These are phyloP conservation scores for Groenewaldozyma auringiensis DNA, from an alignment of 1,139 yeast species.

Conservation along the genomic window DNA sequence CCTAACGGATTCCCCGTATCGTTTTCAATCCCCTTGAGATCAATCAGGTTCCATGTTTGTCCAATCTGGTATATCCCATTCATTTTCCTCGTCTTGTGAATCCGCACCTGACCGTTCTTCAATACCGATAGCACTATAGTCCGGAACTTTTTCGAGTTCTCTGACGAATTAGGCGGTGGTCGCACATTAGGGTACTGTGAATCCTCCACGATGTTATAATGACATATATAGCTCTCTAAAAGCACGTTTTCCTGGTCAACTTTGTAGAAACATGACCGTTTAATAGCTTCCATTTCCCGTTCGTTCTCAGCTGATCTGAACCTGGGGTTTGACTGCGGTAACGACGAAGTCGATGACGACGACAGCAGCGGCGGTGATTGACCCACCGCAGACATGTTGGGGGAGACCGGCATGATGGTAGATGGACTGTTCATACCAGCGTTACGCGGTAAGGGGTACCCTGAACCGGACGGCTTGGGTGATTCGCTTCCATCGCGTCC, in stretches of 20 bases:
- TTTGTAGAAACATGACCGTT: conserved; percentile 16
- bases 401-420: neutral
- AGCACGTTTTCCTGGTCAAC: conserved; percentile 17
- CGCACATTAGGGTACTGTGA: conserved; percentile 22
- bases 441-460: too few relatives aligned
- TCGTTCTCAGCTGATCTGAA: conserved; percentile 11
- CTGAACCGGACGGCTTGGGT: too few relatives aligned
- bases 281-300: conserved; percentile 16
- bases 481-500: too few relatives aligned
- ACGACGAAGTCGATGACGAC: neutral
- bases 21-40: conserved; percentile 50
- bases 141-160: conserved; percentile 23
- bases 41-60: conserved; percentile 84
- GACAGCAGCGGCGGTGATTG: neutral
- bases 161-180: conserved; percentile 26
- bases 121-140: conserved; percentile 42
- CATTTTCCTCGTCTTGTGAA: conserved; percentile 84
- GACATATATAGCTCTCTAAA: conserved; percentile 48
- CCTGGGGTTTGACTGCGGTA: neutral
- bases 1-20: conserved; percentile 37
- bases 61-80: conserved; percentile 80
- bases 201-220: conserved; percentile 41
- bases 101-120: conserved; percentile 53
- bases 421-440: too few relatives aligned
- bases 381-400: neutral